phyloP scores from a whole-genome alignment of 2,329 filamentous ascomycete genomes.

The Aspergillus fischeri region DNA sequence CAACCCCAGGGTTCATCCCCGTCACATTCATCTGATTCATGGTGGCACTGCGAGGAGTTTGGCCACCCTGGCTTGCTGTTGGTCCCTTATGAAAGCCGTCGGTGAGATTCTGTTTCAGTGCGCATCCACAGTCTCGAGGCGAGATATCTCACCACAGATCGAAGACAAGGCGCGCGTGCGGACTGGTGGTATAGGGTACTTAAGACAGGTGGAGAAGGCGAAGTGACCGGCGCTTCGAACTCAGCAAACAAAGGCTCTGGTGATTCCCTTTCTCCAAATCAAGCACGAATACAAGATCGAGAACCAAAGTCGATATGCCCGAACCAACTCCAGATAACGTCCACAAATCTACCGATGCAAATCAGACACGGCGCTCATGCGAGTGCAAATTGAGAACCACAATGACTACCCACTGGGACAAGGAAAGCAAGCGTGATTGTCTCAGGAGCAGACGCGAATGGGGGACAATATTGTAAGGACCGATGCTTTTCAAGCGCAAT shows the following conservation, averaged over 20 bases:
- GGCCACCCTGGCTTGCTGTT: constrained; percentile 32
- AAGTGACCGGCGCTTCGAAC: constrained; percentile 9
- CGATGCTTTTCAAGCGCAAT: constrained; percentile 8
- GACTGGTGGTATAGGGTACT: constrained; percentile 13
- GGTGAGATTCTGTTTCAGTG: constrained; percentile 17
- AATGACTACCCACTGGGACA: constrained; percentile 6
- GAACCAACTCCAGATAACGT: constrained; percentile 2
- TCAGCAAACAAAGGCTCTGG: neutral
- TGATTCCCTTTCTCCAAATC: neutral
- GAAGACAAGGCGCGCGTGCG: constrained; percentile 25
- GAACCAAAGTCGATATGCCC: neutral
- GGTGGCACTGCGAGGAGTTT: constrained; percentile 30
- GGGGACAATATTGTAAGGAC: constrained; percentile 7
- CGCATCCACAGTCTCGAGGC: constrained; percentile 30
- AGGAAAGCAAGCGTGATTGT: constrained; percentile 10
- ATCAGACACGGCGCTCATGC: neutral
- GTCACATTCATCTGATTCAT: constrained; percentile 58
- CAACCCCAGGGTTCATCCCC: constrained; percentile 52
- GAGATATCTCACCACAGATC: constrained; percentile 18
- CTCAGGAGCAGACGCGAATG: constrained; percentile 13
- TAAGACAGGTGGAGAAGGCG: constrained; percentile 13
- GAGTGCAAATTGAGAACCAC: neutral
- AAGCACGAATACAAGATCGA: constrained; percentile 9
- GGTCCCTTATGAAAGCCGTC: constrained; percentile 26
- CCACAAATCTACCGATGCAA: constrained; percentile 3